Base-by-base conservation (phyloP, 305 asterid genomes). In the Solanum hybrid region DNA sequence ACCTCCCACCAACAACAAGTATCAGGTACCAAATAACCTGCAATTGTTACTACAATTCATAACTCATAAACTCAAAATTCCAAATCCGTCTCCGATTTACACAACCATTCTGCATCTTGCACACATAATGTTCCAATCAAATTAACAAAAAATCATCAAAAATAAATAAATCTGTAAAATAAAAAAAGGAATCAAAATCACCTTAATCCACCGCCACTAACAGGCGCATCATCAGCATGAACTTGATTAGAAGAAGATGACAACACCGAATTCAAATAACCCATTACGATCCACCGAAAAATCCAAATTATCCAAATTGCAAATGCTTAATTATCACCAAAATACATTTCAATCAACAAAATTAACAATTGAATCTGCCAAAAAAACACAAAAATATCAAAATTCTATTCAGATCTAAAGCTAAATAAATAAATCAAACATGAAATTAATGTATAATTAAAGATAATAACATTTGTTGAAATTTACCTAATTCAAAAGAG, bases 121-220 rank as follows among this genome's bases (percentile, higher is more conserved):
- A 79, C 12, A 29, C 86, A n/a, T 7, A 9, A 36, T n/a, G 12
- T 24, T 27, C n/a, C 64, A 14, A 38, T 40, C 36, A 42, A 82
- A 42, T 17, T 82, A 29, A 82, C 7, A 35, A 78, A 78, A 78
- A 78, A 10, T 11, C 29, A 36, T 78, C 9, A 78, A 78, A 36
- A 22, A 11, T 11, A 22, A 78, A 78, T 37, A 36, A 78, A 36
- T 15, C 51, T 10, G 32, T 31, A 31, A 31, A 31, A 31, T 31
- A 31, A 31, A 31, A 31, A 29, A 88, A 35, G 19, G 22, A 73
- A 73, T 13, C 14, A 56, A 29, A 51, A 92, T 89, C 91, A 95
- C 98, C 99, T 96, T 75, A 95, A 95, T 77, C 99, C 99, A 32
- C 98, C 98, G 76, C 99, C 99, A 91, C 98, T 96, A 87, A 95